A percentile compares a stretch with the other conserved stretches of the same genome.
These are phyloP conservation scores for Salix brachista DNA, from an alignment of 345 rosid genomes.

Conservation along the genomic window DNA sequence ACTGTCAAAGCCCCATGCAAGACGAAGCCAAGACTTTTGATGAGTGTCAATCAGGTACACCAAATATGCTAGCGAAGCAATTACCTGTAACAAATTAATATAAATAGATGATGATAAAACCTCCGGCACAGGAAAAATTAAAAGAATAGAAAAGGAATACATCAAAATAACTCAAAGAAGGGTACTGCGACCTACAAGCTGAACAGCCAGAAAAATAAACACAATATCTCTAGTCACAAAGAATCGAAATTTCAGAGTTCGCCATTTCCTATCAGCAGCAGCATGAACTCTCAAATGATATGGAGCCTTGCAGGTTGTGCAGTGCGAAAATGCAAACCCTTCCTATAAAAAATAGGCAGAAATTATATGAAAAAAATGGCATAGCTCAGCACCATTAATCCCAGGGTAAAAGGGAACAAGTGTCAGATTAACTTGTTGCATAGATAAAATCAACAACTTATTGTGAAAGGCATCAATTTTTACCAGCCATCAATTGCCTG, in stretches of 20 bases:
- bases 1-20: constrained; percentile 86
- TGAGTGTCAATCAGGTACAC: constrained; percentile 68
- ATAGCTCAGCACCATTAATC: background rate
- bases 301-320: constrained; percentile 98
- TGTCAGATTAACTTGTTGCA: background rate
- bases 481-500: background rate
- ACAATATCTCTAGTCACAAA: constrained; percentile 95
- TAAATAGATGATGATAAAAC: constrained; percentile 1
- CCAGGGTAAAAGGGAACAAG: background rate
- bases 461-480: background rate
- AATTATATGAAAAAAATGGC: background rate
- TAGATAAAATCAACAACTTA: background rate
- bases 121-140: background rate
- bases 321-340: constrained; percentile 99
- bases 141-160: background rate
- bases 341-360: constrained; percentile 48
- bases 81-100: constrained; percentile 53
- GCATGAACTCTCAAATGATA: constrained; percentile 96
- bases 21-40: constrained; percentile 81
- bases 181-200: constrained; percentile 56
- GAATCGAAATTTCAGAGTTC: constrained; percentile 90
- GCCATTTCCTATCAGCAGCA: constrained; percentile 95
- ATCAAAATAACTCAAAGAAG: background rate
- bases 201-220: constrained; percentile 88
- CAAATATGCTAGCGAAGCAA: constrained; percentile 82